Conservation (phyloP, 1,284 basidiomycete genomes). For the Ganoderma boninense region DNA sequence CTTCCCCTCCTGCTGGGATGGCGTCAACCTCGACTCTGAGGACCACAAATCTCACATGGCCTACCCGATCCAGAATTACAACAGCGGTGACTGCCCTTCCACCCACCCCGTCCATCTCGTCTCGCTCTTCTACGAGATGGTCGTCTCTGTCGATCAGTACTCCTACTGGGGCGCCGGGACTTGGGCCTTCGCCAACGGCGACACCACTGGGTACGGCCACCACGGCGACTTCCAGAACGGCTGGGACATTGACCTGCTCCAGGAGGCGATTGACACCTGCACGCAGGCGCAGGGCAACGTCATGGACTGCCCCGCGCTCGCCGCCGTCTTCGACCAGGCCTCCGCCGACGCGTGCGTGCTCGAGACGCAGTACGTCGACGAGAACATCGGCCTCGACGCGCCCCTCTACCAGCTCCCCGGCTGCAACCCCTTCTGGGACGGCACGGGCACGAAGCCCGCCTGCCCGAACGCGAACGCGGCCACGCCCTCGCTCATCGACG, state of each 20-base stretch:
- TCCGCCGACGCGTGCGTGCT: conserved; percentile 36
- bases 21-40: conserved; percentile 52
- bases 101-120: conserved; percentile 42
- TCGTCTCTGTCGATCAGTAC: conserved; percentile 36
- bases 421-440: conserved; percentile 40
- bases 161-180: conserved; percentile 37
- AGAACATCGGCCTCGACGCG: conserved; percentile 34
- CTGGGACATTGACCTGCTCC: conserved; percentile 42
- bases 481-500: conserved; percentile 29
- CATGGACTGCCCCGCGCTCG: conserved; percentile 34
- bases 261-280: conserved; percentile 41
- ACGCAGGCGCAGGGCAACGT: conserved; percentile 34
- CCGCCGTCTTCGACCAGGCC: conserved; percentile 33
- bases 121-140: conserved; percentile 44
- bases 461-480: conserved; percentile 20
- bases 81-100: conserved; percentile 41
- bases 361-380: conserved; percentile 36
- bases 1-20: conserved; percentile 56
- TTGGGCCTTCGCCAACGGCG: conserved; percentile 44
- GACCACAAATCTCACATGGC: conserved; percentile 65
- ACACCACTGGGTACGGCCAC: conserved; percentile 41
- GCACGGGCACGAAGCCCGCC: conserved; percentile 30
- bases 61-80: conserved; percentile 50
- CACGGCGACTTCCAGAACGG: conserved; percentile 47
- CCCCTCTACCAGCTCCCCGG: conserved; percentile 40